Conservation (phyloP, 768 basidiomycete genomes). For the Jaapia argillacea region DNA sequence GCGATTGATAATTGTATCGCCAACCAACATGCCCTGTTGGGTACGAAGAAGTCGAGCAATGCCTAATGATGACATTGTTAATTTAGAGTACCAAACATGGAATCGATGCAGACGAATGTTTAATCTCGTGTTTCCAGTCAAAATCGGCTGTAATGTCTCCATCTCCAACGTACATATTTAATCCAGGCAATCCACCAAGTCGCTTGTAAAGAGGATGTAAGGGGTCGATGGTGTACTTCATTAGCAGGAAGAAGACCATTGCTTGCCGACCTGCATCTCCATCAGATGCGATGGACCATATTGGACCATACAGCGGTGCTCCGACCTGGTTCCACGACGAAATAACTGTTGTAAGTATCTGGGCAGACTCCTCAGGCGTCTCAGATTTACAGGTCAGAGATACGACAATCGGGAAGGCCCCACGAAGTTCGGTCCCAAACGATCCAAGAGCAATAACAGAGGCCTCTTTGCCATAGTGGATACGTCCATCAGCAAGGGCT, state of each 20-base stretch:
- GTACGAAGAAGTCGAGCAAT: constrained; percentile 8
- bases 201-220: constrained; percentile 8
- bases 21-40: constrained; percentile 7
- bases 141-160: constrained; percentile 7
- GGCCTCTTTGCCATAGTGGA: constrained; percentile 20
- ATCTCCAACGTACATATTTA: constrained; percentile 10
- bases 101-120: constrained; percentile 9
- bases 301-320: constrained; percentile 7
- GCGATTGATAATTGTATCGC: constrained; percentile 9
- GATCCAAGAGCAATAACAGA: constrained; percentile 17
- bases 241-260: constrained; percentile 9
- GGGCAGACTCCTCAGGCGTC: constrained; percentile 1
- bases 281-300: constrained; percentile 10
- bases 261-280: constrained; percentile 11
- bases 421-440: constrained; percentile 6
- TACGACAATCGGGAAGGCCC: constrained; percentile 12
- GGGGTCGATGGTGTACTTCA: constrained; percentile 4
- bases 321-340: constrained; percentile 7
- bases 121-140: constrained; percentile 12
- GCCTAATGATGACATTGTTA: constrained; percentile 2
- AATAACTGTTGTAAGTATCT: constrained; percentile 1
- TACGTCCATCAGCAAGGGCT: constrained; percentile 11
- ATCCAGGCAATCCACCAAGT: constrained; percentile 7
- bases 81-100: neutral
- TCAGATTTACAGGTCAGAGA: constrained; percentile 11